Conservation (phyloP, 192 early-diverging fungal genomes). For the Phlyctochytrium planicorne region DNA sequence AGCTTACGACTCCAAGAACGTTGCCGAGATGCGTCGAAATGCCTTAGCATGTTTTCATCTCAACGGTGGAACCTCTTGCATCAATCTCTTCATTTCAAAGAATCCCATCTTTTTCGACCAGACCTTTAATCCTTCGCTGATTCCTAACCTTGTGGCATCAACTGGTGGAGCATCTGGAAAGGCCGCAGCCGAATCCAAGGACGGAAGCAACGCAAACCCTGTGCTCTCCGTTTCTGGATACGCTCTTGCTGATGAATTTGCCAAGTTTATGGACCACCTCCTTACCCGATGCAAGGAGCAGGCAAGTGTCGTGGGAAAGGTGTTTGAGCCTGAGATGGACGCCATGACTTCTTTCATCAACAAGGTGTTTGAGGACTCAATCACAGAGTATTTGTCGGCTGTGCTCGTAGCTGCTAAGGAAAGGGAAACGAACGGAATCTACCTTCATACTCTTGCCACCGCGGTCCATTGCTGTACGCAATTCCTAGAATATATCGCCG, state of each 20-base stretch:
- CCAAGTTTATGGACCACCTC: slow-evolving; percentile 64
- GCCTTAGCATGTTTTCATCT: slow-evolving; percentile 64
- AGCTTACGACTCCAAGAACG: slow-evolving; percentile 67
- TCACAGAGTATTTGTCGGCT: slow-evolving; percentile 71
- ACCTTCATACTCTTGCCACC: slow-evolving; percentile 68
- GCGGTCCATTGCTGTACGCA: slow-evolving; percentile 59
- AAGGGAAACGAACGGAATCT: slow-evolving; percentile 55
- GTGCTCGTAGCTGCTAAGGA: slow-evolving; percentile 63
- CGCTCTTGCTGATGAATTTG: slow-evolving; percentile 61
- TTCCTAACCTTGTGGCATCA: not conserved
- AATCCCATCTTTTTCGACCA: slow-evolving; percentile 84
- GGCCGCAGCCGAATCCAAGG: not conserved
- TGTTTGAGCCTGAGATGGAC: slow-evolving; percentile 69
- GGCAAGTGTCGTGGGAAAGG: slow-evolving; percentile 57
- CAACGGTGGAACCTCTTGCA: slow-evolving; percentile 69
- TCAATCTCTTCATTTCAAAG: slow-evolving; percentile 80
- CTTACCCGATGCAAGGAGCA: slow-evolving; percentile 61
- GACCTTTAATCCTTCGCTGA: slow-evolving; percentile 55
- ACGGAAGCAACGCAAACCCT: not conserved
- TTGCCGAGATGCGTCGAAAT: slow-evolving; percentile 68
- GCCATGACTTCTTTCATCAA: slow-evolving; percentile 71
- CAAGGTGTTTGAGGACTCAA: slow-evolving; percentile 79
- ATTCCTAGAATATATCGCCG: slow-evolving; percentile 50
- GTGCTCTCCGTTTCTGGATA: slow-evolving; percentile 38
- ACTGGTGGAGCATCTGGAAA: not conserved